phyloP scores from a whole-genome alignment of 1,284 basidiomycete genomes.

The Gymnopus androsaceus region DNA sequence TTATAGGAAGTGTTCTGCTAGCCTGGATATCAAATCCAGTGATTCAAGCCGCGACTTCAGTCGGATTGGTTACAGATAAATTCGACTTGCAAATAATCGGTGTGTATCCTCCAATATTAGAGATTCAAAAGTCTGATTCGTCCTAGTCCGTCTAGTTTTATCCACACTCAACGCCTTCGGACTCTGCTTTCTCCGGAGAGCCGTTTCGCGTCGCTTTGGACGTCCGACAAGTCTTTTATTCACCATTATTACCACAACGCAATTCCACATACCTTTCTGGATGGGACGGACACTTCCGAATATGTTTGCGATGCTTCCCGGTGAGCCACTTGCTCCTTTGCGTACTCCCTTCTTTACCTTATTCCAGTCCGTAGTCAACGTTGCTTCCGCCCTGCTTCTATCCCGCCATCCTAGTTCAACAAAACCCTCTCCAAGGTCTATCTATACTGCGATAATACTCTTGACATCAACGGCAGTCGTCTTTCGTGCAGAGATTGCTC shows the following conservation, averaged over 20 bases:
- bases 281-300: constrained; percentile 92
- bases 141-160: constrained; percentile 74
- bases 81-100: constrained; percentile 64
- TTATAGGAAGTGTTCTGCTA: constrained; percentile 71
- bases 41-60: constrained; percentile 39
- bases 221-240: constrained; percentile 60
- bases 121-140: background rate
- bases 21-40: constrained; percentile 54
- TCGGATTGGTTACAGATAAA: constrained; percentile 53
- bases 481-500: constrained; percentile 80
- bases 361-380: too few relatives aligned
- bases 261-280: constrained; percentile 95
- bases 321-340: too few relatives aligned
- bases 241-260: constrained; percentile 69
- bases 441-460: constrained; percentile 44
- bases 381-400: constrained; percentile 60
- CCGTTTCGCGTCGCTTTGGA: constrained; percentile 67
- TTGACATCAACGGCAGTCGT: constrained; percentile 74
- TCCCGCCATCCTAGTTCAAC: constrained; percentile 44
- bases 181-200: constrained; percentile 65
- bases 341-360: too few relatives aligned
- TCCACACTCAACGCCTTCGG: constrained; percentile 67
- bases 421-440: constrained; percentile 37
- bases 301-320: constrained; percentile 85
- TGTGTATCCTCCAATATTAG: constrained; percentile 34